Base-by-base conservation (phyloP, 352 stramenopile genomes). In the Chrysophaeum taylorii region DNA sequence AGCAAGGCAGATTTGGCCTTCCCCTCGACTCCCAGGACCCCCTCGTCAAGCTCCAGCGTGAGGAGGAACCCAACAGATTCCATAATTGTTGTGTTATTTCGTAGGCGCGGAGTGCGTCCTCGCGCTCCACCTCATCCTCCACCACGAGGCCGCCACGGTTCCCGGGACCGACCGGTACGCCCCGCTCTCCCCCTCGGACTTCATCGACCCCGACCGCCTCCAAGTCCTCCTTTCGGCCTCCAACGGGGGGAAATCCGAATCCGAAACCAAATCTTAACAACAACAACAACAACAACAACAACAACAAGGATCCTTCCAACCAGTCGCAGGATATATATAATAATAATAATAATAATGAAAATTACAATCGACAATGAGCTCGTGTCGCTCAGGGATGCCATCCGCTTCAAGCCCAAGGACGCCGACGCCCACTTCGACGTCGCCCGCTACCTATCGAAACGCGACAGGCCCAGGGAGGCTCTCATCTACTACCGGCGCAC, bases 31-130 rank as follows among this genome's bases (percentile, higher is more conserved):
- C 18, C 48, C 18, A 33, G 5, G 48, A 60, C 48, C 48, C 48
- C 18, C 25, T 60, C 18, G 48, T 60, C 48, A 21, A 18, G 5
- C 25, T 60, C 18, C 48, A 60, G 48, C 48, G 48, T 25, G 9
- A 21, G n/a, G n/a, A n/a, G n/a, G n/a, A n/a, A n/a, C n/a, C n/a
- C n/a, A n/a, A n/a, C n/a, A n/a, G n/a, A n/a, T n/a, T n/a, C n/a
- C n/a, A n/a, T n/a, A n/a, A n/a, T n/a, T n/a, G n/a, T n/a, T n/a
- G n/a, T n/a, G n/a, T n/a, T n/a, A n/a, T n/a, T n/a, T n/a, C n/a
- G n/a, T n/a, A n/a, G n/a, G n/a, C n/a, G n/a, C n/a, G 18, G 48
- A 60, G 48, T 60, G 48, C 48, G 18, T 60, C 48, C 48, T 60
- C 48, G 48, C 48, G 18, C 48, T 60, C 18, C 33, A 60, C 25